Conservation (phyloP, 2,329 filamentous ascomycete genomes). For the Paracamarosporium sp. region DNA sequence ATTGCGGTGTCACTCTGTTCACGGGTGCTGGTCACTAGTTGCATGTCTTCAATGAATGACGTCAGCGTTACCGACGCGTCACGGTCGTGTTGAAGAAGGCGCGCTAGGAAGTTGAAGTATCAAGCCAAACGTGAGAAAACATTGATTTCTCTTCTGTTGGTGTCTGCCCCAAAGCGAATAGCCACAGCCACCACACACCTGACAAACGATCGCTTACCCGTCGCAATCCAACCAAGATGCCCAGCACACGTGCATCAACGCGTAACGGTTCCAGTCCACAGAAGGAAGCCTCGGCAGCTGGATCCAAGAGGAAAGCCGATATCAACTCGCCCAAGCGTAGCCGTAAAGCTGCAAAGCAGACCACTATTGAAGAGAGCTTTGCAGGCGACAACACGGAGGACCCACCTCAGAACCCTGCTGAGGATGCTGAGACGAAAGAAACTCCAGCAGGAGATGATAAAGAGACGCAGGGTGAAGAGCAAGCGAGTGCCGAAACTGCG, state of each 20-base stretch:
- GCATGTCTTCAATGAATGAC: conserved; percentile 2
- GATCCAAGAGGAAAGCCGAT: conserved; percentile 51
- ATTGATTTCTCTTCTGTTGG: no score
- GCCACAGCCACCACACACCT: background rate
- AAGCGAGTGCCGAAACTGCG: conserved; percentile 19
- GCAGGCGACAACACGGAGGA: conserved; percentile 44
- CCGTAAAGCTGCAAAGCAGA: conserved; percentile 55
- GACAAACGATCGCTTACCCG: background rate
- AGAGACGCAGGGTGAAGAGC: conserved; percentile 35
- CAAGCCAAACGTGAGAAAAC: background rate
- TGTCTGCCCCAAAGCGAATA: no score
- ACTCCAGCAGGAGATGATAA: conserved; percentile 20
- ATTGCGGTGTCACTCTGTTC: no score
- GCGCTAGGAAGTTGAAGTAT: background rate
- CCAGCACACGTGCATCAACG: conserved; percentile 35
- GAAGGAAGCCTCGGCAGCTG: conserved; percentile 39
- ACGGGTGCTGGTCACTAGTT: no score
- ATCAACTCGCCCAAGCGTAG: conserved; percentile 49
- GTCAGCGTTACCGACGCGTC: conserved; percentile 12
- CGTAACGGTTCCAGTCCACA: conserved; percentile 30
- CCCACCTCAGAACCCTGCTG: conserved; percentile 18
- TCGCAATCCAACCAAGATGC: conserved; percentile 22
- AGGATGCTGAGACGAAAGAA: conserved; percentile 35
- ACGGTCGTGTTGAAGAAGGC: conserved; percentile 2
- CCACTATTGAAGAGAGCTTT: conserved; percentile 61